Evolutionary conservation across 768 basidiomycete species (phyloP), one percentile per base, ranked within the genome.

Genomic region (Leccinum ochraceum): DNA sequence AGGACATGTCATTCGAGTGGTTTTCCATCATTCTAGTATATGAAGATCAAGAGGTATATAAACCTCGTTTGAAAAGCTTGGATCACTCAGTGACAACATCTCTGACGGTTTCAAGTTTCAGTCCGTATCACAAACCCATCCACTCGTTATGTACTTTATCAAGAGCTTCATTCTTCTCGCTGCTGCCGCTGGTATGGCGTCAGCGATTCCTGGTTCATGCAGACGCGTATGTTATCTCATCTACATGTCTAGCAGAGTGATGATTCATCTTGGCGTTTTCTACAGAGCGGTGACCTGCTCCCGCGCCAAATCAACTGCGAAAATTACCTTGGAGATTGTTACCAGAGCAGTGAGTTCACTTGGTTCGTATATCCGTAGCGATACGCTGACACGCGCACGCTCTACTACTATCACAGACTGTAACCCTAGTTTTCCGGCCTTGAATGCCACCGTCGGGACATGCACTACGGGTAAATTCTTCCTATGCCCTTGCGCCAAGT

Each of bases 401-500:
- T 30, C 26, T 14, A 11, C 4, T 36, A 36, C 34, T 36, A 32
- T 24, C 30, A 3, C 52, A 53, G 52, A 26, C 16, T 51, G 50
- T 51, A 28, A 26, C 4, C 24, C 14, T 16, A 26, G 26, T n/a
- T 28, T 60, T 30, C 6, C 16, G 5, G 1, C 5, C 6, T 48
- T 48, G 7, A 26, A 20, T 37, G 26, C 36, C 34, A 51, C 50
- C 3, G 4, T 51, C 1, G 50, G 50, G 24, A 17, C 16, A 9
- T 51, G 50, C 50, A 26, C 50, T 26, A 26, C 24, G 3, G 50
- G 50, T 1, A 17, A 8, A 9, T 30, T 17, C 50, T 17, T 26
- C 26, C 26, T 17, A 51, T 34, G 52, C 32, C n/a, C 30, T 30
- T 34, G 32, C 26, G 20, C 30, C 52, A 54, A 62, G 48, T 62